Base-by-base conservation (phyloP, 2,329 filamentous ascomycete species). In the Metarhizium guizhouense region DNA sequence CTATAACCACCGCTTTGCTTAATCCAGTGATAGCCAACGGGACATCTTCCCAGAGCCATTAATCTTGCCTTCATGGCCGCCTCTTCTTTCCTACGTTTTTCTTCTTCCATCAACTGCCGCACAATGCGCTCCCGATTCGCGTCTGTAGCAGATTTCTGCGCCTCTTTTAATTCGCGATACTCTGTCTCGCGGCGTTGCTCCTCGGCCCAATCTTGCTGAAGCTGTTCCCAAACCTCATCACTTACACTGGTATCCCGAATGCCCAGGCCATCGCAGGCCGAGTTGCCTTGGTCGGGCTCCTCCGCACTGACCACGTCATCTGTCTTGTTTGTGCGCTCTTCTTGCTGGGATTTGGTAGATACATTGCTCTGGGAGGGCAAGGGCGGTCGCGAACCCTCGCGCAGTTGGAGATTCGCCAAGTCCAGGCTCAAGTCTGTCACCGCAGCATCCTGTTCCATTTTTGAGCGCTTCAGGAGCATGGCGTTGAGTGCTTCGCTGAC, bases 191-290 rank as follows among this genome's bases (percentile, higher is more conserved):
- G 68, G 1, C 67, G 67, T 2, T 68, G 58, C 38, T 74, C 72
- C 0, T 70, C 71, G 25, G 66, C 59, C 20, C 67, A 71, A 65
- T 86, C 81, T 1, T 57, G 62, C 57, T 83, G 74, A 0, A 88
- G 77, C 60, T 85, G 80, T 2, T 76, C 68, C 85, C 85, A 88
- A 1, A 81, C 69, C 6, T 68, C 79, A 51, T 87, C 82, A 4
- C 74, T 77, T 0, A 88, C 83, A 0, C 79, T 80, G 0, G 72
- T 65, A 57, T 88, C 85, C 13, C 84, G 75, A 4, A 61, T 56
- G 2, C 55, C 20, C 2, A 36, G 36, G n/a, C 42, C n/a, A 10
- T 18, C 42, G n/a, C 3, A 2, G 13, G n/a, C 38, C 56, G 32
- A 29, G 54, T 10, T 53, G 25, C 16, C 32, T 14, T 18, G 40